Base-by-base conservation (phyloP, 2,329 filamentous ascomycete species). In the Colletotrichum paranaense region DNA sequence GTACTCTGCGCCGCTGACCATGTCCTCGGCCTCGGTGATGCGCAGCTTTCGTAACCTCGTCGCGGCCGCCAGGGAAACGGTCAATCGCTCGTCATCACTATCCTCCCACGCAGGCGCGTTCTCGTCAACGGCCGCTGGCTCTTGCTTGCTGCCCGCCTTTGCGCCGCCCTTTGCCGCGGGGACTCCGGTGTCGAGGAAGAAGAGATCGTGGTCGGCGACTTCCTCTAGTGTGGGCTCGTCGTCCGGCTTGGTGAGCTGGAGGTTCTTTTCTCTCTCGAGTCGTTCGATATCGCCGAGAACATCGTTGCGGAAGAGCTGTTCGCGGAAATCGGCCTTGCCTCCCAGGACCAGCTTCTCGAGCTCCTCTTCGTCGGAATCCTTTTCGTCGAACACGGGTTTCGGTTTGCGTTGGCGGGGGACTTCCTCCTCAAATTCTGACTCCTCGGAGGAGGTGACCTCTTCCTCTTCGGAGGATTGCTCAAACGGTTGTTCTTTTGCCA, bases 311-410 rank as follows among this genome's bases (percentile, higher is more conserved):
- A 93, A 93, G 64, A 98, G 85, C 55, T 92, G 92, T 70, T 92
- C 88, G 72, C 92, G 89, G 82, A 98, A 98, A 42, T 92, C 94
- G n/a, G 90, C 89, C 59, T 92, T 91, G 83, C 97, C 94, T 68
- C 97, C 97, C 75, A 99, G 94, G 4, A 99, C 93, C 75, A 98
- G 86, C 76, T 92, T 91, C 85, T 98, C 96, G 35, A 98, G 90
- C 80, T 96, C 94, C 79, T 93, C 91, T 81, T 98, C 95, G 65
- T 93, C 92, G 16, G 91, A 92, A 80, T 97, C 95, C 80, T 96
- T 97, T 63, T 93, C 92, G 67, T 80, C 82, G 66, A 83, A 76
- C 63, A 67, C 65, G 70, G 72, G 76, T 35, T 75, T 77, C 56
- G 71, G 70, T 52, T 73, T 70, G 70, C 77, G 68, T 76, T 75